Evolutionary conservation across 257 asterid species (phyloP).

Genomic region (Fraxinus quadrangulata): DNA sequence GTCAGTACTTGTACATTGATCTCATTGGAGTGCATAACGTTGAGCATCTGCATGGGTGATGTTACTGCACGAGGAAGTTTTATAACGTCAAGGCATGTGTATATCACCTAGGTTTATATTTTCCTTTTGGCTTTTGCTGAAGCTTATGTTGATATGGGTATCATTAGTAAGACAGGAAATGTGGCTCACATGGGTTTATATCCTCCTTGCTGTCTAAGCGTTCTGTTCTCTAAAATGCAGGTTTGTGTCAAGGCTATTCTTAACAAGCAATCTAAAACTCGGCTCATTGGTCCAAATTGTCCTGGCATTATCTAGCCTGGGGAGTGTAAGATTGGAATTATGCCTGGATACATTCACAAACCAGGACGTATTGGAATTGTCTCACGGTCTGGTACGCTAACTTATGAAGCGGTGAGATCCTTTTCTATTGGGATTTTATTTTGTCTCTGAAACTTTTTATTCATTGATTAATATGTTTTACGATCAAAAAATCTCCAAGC

Average conservation of each 20-base stretch:
- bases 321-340: conserved; percentile 96
- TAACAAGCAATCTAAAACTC: conserved; percentile 78
- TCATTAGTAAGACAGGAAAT: conserved; percentile 1
- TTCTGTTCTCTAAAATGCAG: conserved; percentile 41
- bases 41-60: not conserved
- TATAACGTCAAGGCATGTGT: not conserved
- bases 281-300: conserved; percentile 94
- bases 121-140: not conserved
- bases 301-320: conserved; percentile 99
- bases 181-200: conserved; percentile 1
- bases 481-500: not conserved
- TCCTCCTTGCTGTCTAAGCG: conserved; percentile 20
- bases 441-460: not conserved
- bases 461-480: not conserved
- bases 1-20: not conserved
- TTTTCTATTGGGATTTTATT: conserved; percentile 14
- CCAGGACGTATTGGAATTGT: conserved; percentile 97
- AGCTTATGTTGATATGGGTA: not conserved
- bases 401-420: conserved; percentile 83
- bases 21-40: not conserved
- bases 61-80: not conserved
- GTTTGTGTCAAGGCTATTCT: conserved; percentile 86
- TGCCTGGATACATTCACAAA: conserved; percentile 99
- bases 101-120: not conserved
- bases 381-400: conserved; percentile 86